These are phyloP conservation scores for Penicillium sp. DNA, from an alignment of 2,329 filamentous ascomycete species.

Conservation along the genomic window DNA sequence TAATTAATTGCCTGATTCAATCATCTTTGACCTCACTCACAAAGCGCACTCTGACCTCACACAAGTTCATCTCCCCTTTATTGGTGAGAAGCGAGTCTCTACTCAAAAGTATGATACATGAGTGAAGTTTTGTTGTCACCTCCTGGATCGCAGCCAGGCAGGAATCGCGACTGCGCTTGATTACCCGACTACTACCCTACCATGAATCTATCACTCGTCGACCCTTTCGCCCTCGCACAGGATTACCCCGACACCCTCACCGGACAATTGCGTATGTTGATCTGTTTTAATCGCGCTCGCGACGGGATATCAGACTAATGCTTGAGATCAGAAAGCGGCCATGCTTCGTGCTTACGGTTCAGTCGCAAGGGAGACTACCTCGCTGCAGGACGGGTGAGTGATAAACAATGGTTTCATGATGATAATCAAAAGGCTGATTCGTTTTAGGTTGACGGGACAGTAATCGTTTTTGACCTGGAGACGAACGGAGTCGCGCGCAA, in stretches of 20 bases:
- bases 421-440: conserved; percentile 1
- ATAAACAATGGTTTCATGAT: not conserved
- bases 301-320: conserved; percentile 36
- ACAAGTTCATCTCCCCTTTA: not conserved
- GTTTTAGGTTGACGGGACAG: conserved; percentile 72
- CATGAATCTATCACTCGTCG: conserved; percentile 70
- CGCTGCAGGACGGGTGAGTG: conserved; percentile 75
- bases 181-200: conserved; percentile 4
- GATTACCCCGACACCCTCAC: conserved; percentile 91
- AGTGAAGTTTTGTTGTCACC: conserved; percentile 4
- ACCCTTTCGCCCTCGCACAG: conserved; percentile 67
- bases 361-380: conserved; percentile 92
- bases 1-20: not conserved
- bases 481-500: conserved; percentile 96
- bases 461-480: conserved; percentile 95
- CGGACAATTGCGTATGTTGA: conserved; percentile 68
- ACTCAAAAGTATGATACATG: conserved; percentile 5
- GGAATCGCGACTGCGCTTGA: conserved; percentile 4
- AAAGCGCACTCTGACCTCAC: not conserved
- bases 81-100: not conserved
- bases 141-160: conserved; percentile 20
- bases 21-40: not conserved
- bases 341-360: conserved; percentile 72
- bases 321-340: conserved; percentile 51
- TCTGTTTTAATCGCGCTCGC: not conserved